Evolutionary conservation across 202 grass and related monocot species (phyloP).

Genomic region (Dendrocalamus latiflorus): DNA sequence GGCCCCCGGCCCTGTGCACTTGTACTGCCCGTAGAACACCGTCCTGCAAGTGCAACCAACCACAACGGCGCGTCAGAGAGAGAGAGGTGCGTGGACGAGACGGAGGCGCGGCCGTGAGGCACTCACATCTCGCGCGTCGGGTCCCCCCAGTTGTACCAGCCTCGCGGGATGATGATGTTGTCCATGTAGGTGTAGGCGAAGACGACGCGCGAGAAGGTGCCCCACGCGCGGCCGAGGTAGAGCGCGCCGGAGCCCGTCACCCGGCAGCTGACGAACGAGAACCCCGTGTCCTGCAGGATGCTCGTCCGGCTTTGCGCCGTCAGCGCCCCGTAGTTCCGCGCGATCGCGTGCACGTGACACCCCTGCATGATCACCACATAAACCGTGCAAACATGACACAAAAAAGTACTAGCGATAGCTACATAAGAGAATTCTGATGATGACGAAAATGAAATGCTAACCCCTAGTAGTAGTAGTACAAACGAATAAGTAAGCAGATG

Average conservation of each 20-base stretch:
- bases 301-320: constrained; percentile 86
- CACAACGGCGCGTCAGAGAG: neutral
- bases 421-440: neutral
- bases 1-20: constrained; percentile 70
- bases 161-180: constrained; percentile 78
- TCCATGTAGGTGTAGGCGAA: constrained; percentile 99
- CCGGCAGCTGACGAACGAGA: constrained; percentile 86
- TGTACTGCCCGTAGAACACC: constrained; percentile 99
- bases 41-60: constrained; percentile 47
- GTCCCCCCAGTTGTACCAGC: constrained; percentile 96
- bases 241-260: constrained; percentile 86
- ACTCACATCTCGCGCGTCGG: constrained; percentile 67
- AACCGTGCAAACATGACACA: neutral
- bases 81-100: neutral
- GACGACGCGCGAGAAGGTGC: constrained; percentile 87
- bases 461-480: neutral
- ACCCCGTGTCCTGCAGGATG: constrained; percentile 81
- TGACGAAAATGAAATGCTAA: neutral
- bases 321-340: constrained; percentile 66
- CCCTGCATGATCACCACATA: constrained; percentile 37
- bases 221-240: constrained; percentile 86
- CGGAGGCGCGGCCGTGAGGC: neutral
- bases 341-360: constrained; percentile 86
- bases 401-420: too few species aligned
- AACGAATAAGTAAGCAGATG: neutral